Evolutionary conservation across 768 basidiomycete genomes (phyloP).

Genomic region (Auriculariales sp.): DNA sequence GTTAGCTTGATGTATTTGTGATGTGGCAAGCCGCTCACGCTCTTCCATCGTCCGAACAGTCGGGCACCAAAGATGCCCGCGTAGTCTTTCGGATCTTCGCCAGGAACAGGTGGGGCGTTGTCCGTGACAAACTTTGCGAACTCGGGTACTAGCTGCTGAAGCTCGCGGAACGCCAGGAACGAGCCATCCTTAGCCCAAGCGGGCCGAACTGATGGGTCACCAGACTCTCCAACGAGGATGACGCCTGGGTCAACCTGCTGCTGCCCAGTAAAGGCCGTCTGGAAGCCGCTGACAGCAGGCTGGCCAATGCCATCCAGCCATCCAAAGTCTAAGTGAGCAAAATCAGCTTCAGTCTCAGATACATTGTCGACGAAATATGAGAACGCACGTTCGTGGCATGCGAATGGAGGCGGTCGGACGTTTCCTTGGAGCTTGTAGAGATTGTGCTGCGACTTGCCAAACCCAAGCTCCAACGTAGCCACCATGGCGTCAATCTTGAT

Average conservation of each 20-base stretch:
- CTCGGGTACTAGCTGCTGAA: conserved; percentile 20
- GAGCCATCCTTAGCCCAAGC: conserved; percentile 17
- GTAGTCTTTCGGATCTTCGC: conserved; percentile 15
- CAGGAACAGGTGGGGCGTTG: conserved; percentile 11
- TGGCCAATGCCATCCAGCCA: conserved; percentile 18
- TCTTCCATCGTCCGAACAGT: conserved; percentile 21
- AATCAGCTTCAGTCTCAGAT: too few relatives aligned
- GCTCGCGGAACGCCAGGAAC: conserved; percentile 18
- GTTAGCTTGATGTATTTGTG: conserved; percentile 12
- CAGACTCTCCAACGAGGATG: conserved; percentile 13
- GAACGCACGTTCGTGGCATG: conserved; percentile 12
- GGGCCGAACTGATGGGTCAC: conserved; percentile 21
- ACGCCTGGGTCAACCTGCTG: conserved; percentile 13
- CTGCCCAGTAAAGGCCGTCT: conserved; percentile 10
- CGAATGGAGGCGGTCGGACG: conserved; percentile 13
- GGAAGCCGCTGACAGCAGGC: conserved; percentile 17
- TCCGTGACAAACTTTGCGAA: conserved; percentile 15
- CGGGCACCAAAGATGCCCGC: conserved; percentile 19
- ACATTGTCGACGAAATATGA: too few relatives aligned
- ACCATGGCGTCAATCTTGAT: conserved; percentile 16
- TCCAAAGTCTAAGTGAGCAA: conserved; percentile 12
- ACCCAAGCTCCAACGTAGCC: conserved; percentile 15
- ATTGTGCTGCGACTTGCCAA: conserved; percentile 26
- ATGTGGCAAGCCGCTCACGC: conserved; percentile 9
- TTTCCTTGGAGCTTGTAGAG: conserved; percentile 23